These are phyloP conservation scores for Arthrobotrys musiformis DNA, from an alignment of 2,329 filamentous ascomycete genomes.

Conservation along the genomic window DNA sequence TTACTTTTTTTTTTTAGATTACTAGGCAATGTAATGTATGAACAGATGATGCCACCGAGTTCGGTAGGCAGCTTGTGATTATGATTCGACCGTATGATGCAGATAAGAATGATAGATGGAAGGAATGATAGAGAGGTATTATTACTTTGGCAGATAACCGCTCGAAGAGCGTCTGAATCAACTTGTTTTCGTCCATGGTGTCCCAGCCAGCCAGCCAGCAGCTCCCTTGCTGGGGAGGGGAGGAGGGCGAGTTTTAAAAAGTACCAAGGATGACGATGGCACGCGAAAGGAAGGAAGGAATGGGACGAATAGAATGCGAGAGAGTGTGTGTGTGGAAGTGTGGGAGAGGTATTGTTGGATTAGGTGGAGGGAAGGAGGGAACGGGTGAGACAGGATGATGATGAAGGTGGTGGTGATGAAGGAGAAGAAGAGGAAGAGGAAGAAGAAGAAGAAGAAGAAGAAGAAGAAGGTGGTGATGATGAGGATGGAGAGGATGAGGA, in stretches of 20 bases:
- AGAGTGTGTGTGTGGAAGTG: neutral
- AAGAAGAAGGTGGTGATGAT: neutral
- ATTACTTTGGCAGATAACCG: constrained; percentile 59
- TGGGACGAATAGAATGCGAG: neutral
- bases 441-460: neutral
- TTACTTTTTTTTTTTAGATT: neutral
- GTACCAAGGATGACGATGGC: neutral
- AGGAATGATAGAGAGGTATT: constrained; percentile 42
- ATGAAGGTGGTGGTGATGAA: neutral
- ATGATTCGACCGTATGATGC: neutral
- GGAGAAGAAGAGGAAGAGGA: neutral
- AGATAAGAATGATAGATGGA: neutral
- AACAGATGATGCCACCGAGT: neutral
- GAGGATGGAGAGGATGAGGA: neutral
- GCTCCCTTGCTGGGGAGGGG: constrained; percentile 27
- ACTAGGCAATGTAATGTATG: neutral
- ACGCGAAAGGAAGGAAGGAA: neutral
- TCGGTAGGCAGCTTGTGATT: neutral
- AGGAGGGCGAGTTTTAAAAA: neutral
- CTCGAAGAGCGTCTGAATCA: constrained; percentile 60
- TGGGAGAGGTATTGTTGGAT: no score
- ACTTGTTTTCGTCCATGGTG: constrained; percentile 59
- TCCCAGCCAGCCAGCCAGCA: constrained; percentile 13
- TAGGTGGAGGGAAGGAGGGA: neutral
- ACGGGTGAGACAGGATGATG: neutral